phyloP scores from a whole-genome alignment of 257 asterid species.

The Echium plantagineum region DNA sequence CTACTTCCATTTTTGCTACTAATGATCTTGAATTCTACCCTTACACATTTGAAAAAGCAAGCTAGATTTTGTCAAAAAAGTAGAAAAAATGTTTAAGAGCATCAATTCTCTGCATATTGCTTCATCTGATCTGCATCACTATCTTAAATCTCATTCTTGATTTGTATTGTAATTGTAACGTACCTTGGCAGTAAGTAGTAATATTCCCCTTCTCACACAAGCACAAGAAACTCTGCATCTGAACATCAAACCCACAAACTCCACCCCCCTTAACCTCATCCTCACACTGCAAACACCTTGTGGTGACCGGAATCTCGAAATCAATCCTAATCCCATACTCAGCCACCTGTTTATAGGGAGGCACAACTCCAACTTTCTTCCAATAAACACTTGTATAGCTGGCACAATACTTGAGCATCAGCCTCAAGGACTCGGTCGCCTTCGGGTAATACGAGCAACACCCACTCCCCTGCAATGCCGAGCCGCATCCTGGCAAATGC shows the following conservation, averaged over 20 bases:
- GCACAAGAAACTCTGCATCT: slow-evolving; percentile 61
- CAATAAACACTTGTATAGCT: slow-evolving; percentile 66
- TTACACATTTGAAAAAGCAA: too few species aligned
- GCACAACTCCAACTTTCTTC: slow-evolving; percentile 56
- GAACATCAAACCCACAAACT: slow-evolving; percentile 59
- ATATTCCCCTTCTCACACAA: slow-evolving; percentile 57
- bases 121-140: background rate
- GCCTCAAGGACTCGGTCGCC: slow-evolving; percentile 68
- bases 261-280: slow-evolving; percentile 56
- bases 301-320: slow-evolving; percentile 74
- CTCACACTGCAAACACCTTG: slow-evolving; percentile 53
- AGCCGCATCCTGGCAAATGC: slow-evolving; percentile 53
- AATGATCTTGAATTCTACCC: too few species aligned
- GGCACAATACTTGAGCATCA: slow-evolving; percentile 70
- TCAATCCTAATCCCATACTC: slow-evolving; percentile 84
- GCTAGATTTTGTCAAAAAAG: too few species aligned
- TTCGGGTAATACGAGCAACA: slow-evolving; percentile 88
- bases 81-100: too few species aligned
- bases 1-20: too few species aligned
- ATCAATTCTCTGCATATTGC: background rate
- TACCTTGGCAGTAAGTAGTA: slow-evolving; percentile 67
- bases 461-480: slow-evolving; percentile 31
- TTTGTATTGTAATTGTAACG: background rate
- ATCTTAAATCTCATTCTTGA: background rate
- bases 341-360: slow-evolving; percentile 55